These are phyloP conservation scores for Colletotrichum echinochloae DNA, from an alignment of 2,329 filamentous ascomycete genomes.

Conservation along the genomic window DNA sequence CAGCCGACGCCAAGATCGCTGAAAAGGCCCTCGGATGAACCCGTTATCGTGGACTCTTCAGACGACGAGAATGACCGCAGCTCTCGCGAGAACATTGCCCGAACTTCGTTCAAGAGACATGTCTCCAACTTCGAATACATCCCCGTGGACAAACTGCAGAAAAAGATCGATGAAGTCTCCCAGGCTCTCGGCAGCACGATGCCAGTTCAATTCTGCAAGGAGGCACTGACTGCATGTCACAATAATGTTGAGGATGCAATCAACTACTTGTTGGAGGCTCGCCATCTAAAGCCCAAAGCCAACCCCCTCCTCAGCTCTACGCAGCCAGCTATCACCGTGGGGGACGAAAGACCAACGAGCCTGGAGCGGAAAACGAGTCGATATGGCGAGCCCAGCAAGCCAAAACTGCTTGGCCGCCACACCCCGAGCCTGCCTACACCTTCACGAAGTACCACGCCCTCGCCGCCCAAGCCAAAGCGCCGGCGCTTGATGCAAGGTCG, in stretches of 20 bases:
- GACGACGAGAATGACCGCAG: conserved; percentile 68
- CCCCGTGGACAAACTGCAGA: conserved; percentile 55
- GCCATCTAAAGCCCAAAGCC: conserved; percentile 41
- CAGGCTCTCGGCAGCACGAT: conserved; percentile 50
- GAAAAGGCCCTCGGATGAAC: conserved; percentile 53
- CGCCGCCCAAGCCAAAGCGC: conserved; percentile 47
- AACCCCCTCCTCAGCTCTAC: conserved; percentile 27
- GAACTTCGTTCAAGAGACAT: conserved; percentile 65
- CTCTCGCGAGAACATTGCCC: conserved; percentile 71
- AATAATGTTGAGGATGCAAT: conserved; percentile 54
- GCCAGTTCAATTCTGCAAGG: conserved; percentile 48
- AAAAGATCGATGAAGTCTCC: conserved; percentile 52
- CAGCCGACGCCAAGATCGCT: conserved; percentile 55
- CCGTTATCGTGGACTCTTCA: conserved; percentile 57
- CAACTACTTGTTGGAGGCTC: conserved; percentile 45
- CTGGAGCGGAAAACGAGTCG: conserved; percentile 33
- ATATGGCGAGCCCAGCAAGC: conserved; percentile 31
- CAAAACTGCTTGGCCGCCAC: conserved; percentile 41
- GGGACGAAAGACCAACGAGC: conserved; percentile 6
- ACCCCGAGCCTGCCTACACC: conserved; percentile 35
- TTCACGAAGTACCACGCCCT: conserved; percentile 43
- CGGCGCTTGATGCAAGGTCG: conserved; percentile 53
- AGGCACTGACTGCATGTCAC: conserved; percentile 49
- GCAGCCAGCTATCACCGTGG: conserved; percentile 44
- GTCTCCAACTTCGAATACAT: conserved; percentile 60